Evolutionary conservation across 2,329 filamentous ascomycete genomes (phyloP).

Genomic region (Arthrobotrys conoides): DNA sequence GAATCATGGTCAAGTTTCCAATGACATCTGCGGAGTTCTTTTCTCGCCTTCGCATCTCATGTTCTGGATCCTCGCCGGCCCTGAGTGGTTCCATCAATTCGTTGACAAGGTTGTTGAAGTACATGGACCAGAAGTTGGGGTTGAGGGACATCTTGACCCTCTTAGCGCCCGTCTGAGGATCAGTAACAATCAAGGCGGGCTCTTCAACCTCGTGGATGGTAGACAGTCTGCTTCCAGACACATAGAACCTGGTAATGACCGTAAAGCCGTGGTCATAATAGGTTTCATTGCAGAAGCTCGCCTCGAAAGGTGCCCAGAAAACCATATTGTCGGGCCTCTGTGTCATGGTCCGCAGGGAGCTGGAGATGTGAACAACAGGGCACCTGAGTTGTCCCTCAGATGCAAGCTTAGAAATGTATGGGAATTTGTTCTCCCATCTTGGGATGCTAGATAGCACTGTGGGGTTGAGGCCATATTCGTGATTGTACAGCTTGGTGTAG

Average conservation of each 20-base stretch:
- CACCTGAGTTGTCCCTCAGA: slow-evolving; percentile 58
- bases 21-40: slow-evolving; percentile 62
- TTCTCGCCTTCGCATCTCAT: slow-evolving; percentile 61
- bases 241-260: slow-evolving; percentile 57
- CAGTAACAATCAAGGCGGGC: slow-evolving; percentile 49
- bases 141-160: slow-evolving; percentile 60
- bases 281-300: slow-evolving; percentile 56
- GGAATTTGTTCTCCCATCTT: slow-evolving; percentile 63
- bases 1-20: slow-evolving; percentile 63
- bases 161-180: slow-evolving; percentile 59
- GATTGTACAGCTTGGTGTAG: slow-evolving; percentile 63
- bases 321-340: slow-evolving; percentile 58
- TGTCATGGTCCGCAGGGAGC: slow-evolving; percentile 62
- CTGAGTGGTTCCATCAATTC: slow-evolving; percentile 43
- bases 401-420: slow-evolving; percentile 62
- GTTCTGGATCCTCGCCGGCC: slow-evolving; percentile 50
- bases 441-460: slow-evolving; percentile 61
- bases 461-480: slow-evolving; percentile 58
- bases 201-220: slow-evolving; percentile 57
- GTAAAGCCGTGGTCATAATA: slow-evolving; percentile 60
- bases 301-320: slow-evolving; percentile 59
- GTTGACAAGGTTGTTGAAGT: slow-evolving; percentile 58
- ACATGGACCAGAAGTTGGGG: slow-evolving; percentile 57
- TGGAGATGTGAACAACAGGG: slow-evolving; percentile 63
- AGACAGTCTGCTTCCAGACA: slow-evolving; percentile 52